Percentiles rank a stretch among this genome's conserved stretches.
Evolutionary conservation across 306 rosid genomes (phyloP).

Genomic region (Quercus agrifolia): DNA sequence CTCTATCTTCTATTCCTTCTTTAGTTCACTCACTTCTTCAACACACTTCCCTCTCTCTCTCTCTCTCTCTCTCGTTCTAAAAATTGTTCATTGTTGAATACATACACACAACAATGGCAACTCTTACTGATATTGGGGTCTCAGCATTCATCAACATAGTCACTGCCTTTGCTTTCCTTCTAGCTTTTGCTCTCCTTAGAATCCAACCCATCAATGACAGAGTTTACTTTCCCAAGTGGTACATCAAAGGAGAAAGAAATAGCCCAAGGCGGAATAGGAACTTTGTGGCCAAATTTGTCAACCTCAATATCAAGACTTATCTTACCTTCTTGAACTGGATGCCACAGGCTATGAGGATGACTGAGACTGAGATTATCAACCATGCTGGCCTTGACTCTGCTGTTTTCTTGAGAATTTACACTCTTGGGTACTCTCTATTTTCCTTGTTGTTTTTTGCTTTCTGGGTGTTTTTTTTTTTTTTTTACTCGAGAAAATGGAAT

Average conservation of each 20-base stretch:
- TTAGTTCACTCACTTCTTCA: neutral
- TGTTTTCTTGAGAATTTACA: slow-evolving; percentile 86
- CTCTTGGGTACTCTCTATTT: slow-evolving; percentile 59
- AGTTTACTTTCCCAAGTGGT: slow-evolving; percentile 92
- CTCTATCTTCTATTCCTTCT: neutral
- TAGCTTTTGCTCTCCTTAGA: slow-evolving; percentile 85
- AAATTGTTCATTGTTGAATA: slow-evolving; percentile 2
- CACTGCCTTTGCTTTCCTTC: slow-evolving; percentile 66
- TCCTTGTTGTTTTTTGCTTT: neutral
- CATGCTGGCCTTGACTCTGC: slow-evolving; percentile 99
- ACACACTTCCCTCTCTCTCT: slow-evolving; percentile 7
- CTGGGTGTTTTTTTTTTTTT: neutral
- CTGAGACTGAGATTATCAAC: slow-evolving; percentile 67
- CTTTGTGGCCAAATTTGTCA: slow-evolving; percentile 78
- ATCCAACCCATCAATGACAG: slow-evolving; percentile 93
- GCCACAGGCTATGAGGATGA: slow-evolving; percentile 89
- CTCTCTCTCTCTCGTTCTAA: neutral
- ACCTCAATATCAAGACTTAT: slow-evolving; percentile 74
- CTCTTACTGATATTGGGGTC: slow-evolving; percentile 82
- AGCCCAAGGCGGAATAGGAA: slow-evolving; percentile 68
- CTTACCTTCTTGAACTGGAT: slow-evolving; percentile 87
- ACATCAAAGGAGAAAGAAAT: slow-evolving; percentile 58
- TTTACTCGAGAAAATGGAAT: neutral
- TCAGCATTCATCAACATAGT: slow-evolving; percentile 78
- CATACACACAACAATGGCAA: slow-evolving; percentile 54